A percentile compares a stretch with the other conserved stretches of the same genome.
Evolutionary conservation across 2,329 filamentous ascomycete genomes (phyloP).

Genomic region (Hymenoscyphus scutula): DNA sequence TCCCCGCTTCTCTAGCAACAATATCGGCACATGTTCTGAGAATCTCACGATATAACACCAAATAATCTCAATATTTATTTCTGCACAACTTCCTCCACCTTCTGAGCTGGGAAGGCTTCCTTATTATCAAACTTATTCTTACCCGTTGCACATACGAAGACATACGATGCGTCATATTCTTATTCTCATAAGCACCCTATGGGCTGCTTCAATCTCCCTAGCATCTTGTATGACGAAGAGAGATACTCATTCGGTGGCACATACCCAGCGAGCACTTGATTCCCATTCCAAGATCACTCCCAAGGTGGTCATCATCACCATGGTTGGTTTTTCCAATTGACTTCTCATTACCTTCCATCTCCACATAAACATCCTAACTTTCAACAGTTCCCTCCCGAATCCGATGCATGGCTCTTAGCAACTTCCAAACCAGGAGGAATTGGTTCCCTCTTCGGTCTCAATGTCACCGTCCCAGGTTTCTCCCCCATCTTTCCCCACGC

Average conservation of each 20-base stretch:
- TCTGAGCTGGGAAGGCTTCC: neutral
- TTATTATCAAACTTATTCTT: neutral
- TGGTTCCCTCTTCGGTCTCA: slow-evolving; percentile 49
- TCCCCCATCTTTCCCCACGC: slow-evolving; percentile 59
- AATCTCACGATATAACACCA: neutral
- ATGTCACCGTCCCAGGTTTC: slow-evolving; percentile 57
- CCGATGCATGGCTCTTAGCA: slow-evolving; percentile 1
- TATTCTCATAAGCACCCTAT: neutral
- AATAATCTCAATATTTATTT: neutral
- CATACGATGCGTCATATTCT: neutral
- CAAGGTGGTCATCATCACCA: slow-evolving; percentile 12
- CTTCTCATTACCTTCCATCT: neutral
- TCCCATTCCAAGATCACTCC: neutral
- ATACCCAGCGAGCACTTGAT: neutral
- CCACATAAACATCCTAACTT: neutral
- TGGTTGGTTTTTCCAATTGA: slow-evolving; percentile 1
- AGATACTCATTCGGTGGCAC: neutral
- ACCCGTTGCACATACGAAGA: neutral
- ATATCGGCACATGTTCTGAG: neutral
- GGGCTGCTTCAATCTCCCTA: neutral
- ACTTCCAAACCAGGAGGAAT: slow-evolving; percentile 43
- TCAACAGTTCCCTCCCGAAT: slow-evolving; percentile 11
- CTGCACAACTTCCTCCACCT: neutral
- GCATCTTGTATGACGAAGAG: neutral
- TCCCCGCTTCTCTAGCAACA: neutral